phyloP scores from a whole-genome alignment of 352 stramenopile species.

The Phytophthora lateralis region DNA sequence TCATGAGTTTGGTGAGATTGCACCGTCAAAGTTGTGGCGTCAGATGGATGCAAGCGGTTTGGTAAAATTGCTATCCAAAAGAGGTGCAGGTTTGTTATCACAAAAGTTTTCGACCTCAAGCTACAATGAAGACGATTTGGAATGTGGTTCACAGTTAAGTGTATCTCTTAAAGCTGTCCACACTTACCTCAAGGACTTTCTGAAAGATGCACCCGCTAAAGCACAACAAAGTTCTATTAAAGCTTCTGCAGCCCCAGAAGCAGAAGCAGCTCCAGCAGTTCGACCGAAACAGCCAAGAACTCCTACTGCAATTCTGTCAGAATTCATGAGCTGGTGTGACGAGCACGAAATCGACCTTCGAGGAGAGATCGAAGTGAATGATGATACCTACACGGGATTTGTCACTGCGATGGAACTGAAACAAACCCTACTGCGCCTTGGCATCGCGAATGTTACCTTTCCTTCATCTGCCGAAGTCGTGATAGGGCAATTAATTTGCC shows the following conservation, averaged over 20 bases:
- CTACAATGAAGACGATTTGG: slow-evolving; percentile 6
- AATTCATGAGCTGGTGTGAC: slow-evolving; percentile 45
- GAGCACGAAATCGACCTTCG: slow-evolving; percentile 51
- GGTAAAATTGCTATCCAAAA: slow-evolving; percentile 44
- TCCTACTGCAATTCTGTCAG: slow-evolving; percentile 15
- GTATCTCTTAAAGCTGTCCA: slow-evolving; percentile 45
- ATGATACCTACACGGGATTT: slow-evolving; percentile 48
- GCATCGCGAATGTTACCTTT: slow-evolving; percentile 30
- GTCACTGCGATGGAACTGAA: slow-evolving; percentile 63
- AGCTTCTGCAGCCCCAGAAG: background rate
- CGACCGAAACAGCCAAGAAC: slow-evolving; percentile 4
- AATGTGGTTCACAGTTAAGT: slow-evolving; percentile 4
- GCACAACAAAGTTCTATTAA: background rate
- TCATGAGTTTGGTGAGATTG: slow-evolving; percentile 44
- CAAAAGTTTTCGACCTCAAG: slow-evolving; percentile 42
- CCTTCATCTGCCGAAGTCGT: slow-evolving; percentile 35
- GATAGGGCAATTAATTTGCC: slow-evolving; percentile 62
- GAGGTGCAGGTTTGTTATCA: slow-evolving; percentile 40
- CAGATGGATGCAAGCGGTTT: slow-evolving; percentile 56
- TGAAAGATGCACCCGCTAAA: slow-evolving; percentile 1
- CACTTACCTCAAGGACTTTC: slow-evolving; percentile 27
- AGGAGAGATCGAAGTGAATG: slow-evolving; percentile 54
- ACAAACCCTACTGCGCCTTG: slow-evolving; percentile 45
- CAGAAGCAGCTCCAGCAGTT: background rate
- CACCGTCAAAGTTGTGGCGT: slow-evolving; percentile 43